Base-by-base conservation (phyloP, 805 yeast species). In the Hanseniaspora jakobsenii region DNA sequence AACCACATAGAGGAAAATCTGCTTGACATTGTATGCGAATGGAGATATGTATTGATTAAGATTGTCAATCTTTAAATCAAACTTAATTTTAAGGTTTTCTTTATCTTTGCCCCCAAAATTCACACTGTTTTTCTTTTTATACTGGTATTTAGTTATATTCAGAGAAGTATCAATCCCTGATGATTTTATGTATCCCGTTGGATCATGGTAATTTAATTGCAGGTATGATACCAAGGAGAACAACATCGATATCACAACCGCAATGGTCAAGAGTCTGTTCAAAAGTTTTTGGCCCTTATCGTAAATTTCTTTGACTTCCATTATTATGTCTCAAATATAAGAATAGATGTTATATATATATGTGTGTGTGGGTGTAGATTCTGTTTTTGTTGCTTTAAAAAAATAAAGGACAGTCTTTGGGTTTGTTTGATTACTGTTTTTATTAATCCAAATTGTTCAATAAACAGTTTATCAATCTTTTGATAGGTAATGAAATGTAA, bases 21-120 rank as follows among this genome's bases (percentile, higher is more conserved):
- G 45, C 12, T 41, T 41, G 4, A 41, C 4, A n/a, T 41, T 41
- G 16, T 41, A 41, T 22, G 22, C 35, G 22, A 34, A 41, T 7
- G 27, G 10, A 6, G 39, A 27, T 16, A 41, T n/a, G 31, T 34
- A 41, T 2, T 14, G 14, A 7, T 36, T 36, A 16, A 41, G 35
- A 21, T 34, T 34, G 5, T 27, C 13, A 9, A 41, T 19, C 26
- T 41, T 18, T 26, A 41, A 28, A 36, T 41, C 45, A 27, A 41
- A 41, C 7, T 23, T 10, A 3, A 41, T 17, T 23, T 29, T 41
- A 4, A 41, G 5, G 24, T 41, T 41, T 28, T 41, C 45, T 10
- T 36, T 34, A 23, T 41, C 28, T n/a, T 36, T 27, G 1, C 45
- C 45, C 3, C 45, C 45, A 41, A 41, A 41, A 22, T 41, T 34